A percentile compares a stretch with the other conserved stretches of the same genome.
Conservation (phyloP, 768 basidiomycete species). For the Mycena kentingensis region DNA sequence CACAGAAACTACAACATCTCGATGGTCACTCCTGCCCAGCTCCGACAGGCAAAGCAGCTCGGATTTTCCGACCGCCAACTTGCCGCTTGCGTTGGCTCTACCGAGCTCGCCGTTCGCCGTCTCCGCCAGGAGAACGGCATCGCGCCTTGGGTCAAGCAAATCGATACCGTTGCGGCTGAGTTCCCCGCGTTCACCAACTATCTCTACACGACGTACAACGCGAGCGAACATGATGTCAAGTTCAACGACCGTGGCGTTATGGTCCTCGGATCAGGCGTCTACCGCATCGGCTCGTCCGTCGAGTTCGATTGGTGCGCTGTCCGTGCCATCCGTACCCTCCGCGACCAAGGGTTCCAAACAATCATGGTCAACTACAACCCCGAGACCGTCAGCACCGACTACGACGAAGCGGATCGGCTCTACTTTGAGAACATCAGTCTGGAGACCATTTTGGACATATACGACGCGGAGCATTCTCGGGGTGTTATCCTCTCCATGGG, state of each 20-base stretch:
- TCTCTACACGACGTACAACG: conserved; percentile 97
- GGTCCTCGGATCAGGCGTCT: conserved; percentile 97
- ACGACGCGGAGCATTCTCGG: conserved; percentile 84
- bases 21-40: conserved; percentile 58
- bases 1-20: conserved; percentile 64
- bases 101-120: conserved; percentile 89
- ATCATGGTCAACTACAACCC: conserved; percentile 99
- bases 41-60: conserved; percentile 87
- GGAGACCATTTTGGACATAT: conserved; percentile 96
- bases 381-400: conserved; percentile 98
- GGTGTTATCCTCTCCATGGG: conserved; percentile 98
- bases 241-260: conserved; percentile 95
- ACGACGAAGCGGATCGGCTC: conserved; percentile 96
- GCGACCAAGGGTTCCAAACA: conserved; percentile 91
- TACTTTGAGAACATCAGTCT: conserved; percentile 99
- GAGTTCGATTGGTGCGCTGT: conserved; percentile 99
- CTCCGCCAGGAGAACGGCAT: conserved; percentile 84
- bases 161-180: conserved; percentile 98
- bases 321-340: conserved; percentile 91
- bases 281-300: conserved; percentile 98
- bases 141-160: conserved; percentile 94
- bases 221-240: conserved; percentile 85
- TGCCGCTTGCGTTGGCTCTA: conserved; percentile 80
- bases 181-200: conserved; percentile 99
- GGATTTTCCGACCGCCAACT: conserved; percentile 96